Conservation (phyloP, 2,329 filamentous ascomycete genomes). For the Lasiodiplodia sp. region DNA sequence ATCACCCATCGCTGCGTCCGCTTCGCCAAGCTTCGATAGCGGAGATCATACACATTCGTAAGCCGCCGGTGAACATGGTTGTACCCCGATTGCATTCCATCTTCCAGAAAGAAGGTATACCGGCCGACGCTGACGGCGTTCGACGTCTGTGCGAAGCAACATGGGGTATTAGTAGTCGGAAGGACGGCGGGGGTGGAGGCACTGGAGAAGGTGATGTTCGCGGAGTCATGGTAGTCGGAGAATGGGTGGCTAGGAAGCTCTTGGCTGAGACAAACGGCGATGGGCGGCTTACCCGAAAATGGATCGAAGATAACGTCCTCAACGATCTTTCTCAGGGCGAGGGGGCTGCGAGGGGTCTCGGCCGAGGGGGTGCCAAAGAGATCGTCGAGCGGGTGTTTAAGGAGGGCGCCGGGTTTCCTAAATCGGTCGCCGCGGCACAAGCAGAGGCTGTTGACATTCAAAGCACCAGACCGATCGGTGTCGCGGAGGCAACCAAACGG, state of each 20-base stretch:
- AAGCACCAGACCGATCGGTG: conserved; percentile 61
- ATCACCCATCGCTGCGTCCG: conserved; percentile 85
- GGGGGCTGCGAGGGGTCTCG: conserved; percentile 73
- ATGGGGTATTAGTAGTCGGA: conserved; percentile 78
- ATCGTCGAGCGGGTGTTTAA: conserved; percentile 81
- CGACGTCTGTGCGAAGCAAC: conserved; percentile 82
- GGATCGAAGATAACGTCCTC: conserved; percentile 77
- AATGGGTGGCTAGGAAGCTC: conserved; percentile 82
- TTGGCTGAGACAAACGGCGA: conserved; percentile 52
- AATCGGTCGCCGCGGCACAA: conserved; percentile 55
- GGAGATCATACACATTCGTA: conserved; percentile 90
- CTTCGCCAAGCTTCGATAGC: conserved; percentile 84
- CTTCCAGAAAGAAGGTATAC: conserved; percentile 87
- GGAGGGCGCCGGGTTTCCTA: conserved; percentile 79
- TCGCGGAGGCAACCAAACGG: conserved; percentile 76
- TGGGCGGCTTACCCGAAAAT: conserved; percentile 71
- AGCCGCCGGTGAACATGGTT: conserved; percentile 85
- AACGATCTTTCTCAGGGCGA: conserved; percentile 73
- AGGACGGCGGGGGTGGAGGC: conserved; percentile 64
- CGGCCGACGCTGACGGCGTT: conserved; percentile 87
- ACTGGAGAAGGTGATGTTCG: conserved; percentile 78
- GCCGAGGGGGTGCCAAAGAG: conserved; percentile 75
- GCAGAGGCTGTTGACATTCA: conserved; percentile 42
- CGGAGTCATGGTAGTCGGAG: conserved; percentile 83
- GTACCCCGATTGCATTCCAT: conserved; percentile 80